Percentiles rank a stretch among this genome's conserved stretches.
These are phyloP conservation scores for Apiospora pterosperma DNA, from an alignment of 2,329 filamentous ascomycete species.

Conservation along the genomic window DNA sequence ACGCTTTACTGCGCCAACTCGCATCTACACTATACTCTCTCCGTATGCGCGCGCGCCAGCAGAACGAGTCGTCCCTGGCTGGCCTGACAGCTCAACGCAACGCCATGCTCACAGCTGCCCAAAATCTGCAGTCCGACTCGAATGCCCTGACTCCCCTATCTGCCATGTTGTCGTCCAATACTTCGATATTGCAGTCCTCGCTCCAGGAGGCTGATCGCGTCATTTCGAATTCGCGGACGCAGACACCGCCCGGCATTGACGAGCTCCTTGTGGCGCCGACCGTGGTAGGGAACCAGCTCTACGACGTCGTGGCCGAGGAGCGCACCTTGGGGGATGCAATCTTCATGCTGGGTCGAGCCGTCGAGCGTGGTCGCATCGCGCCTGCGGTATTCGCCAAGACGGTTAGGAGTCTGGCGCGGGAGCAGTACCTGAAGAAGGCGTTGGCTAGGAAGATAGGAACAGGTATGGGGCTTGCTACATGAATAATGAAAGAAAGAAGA, in stretches of 20 bases:
- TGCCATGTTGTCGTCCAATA: slow-evolving; percentile 70
- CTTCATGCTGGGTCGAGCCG: slow-evolving; percentile 72
- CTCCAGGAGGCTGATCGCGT: slow-evolving; percentile 76
- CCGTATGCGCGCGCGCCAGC: slow-evolving; percentile 64
- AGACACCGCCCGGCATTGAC: slow-evolving; percentile 75
- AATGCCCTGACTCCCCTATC: slow-evolving; percentile 68
- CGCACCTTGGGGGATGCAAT: slow-evolving; percentile 81
- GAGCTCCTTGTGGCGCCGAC: slow-evolving; percentile 91
- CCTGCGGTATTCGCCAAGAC: slow-evolving; percentile 76
- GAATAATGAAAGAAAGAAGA: neutral
- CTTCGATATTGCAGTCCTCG: slow-evolving; percentile 71
- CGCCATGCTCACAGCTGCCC: slow-evolving; percentile 69
- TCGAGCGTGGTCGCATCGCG: slow-evolving; percentile 69
- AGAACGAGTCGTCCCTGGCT: slow-evolving; percentile 71
- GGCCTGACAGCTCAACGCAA: slow-evolving; percentile 75
- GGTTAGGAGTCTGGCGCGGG: slow-evolving; percentile 69
- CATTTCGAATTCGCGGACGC: slow-evolving; percentile 67
- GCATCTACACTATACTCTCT: slow-evolving; percentile 66
- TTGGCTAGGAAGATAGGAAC: slow-evolving; percentile 72
- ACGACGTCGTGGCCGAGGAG: slow-evolving; percentile 85
- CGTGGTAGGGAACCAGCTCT: slow-evolving; percentile 89
- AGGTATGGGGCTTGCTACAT: slow-evolving; percentile 64
- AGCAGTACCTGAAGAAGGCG: slow-evolving; percentile 83
- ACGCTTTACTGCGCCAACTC: slow-evolving; percentile 76
- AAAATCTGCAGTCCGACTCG: slow-evolving; percentile 70